Base-by-base conservation (phyloP, 202 grass and related monocot species). In the Panicum hallii region DNA sequence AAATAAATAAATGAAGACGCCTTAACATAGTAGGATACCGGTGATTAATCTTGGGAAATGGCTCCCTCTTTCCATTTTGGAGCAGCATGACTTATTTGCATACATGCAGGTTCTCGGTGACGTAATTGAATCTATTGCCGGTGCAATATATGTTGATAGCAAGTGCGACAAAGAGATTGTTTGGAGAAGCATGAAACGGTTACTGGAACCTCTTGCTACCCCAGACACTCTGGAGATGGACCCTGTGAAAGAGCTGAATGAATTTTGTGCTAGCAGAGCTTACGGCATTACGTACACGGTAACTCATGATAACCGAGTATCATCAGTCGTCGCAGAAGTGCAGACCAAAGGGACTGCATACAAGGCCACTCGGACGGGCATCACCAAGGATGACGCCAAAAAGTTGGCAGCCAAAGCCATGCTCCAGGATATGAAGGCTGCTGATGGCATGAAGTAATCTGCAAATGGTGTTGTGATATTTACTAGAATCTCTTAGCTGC, bases 121-220 rank as follows among this genome's bases (percentile, higher is more conserved):
- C 79, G 82, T 92, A n/a, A 74, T 91, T 17, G 92, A 97, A 80
- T 97, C 92, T 32, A 88, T 94, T 61, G 94, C 92, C 5, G 94
- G 86, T 13, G 92, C 92, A 36, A 92, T 97, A 54, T 97, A 92
- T 80, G 40, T 94, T 17, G 90, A 94, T 55, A 75, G 82, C 63
- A 70, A 79, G 26, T 81, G 70, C 13, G 66, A 93, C 48, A 93
- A 97, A 61, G 82, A 70, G 6, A 15, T 48, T 36, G 94, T 94
- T 32, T 94, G 94, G 94, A 52, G 68, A 81, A 89, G 86, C 75
- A 91, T 94, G 68, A 94, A 63, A 79, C 82, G 17, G 6, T 23
- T 91, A 44, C 67, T 97, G 47, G 92, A 97, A 84, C 94, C 94
- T 15, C 85, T 97, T n/a, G 88, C 78, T 2, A 94, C 61, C 19